Conservation (phyloP, 192 early-diverging fungal genomes). For the Coemansia sp. region DNA sequence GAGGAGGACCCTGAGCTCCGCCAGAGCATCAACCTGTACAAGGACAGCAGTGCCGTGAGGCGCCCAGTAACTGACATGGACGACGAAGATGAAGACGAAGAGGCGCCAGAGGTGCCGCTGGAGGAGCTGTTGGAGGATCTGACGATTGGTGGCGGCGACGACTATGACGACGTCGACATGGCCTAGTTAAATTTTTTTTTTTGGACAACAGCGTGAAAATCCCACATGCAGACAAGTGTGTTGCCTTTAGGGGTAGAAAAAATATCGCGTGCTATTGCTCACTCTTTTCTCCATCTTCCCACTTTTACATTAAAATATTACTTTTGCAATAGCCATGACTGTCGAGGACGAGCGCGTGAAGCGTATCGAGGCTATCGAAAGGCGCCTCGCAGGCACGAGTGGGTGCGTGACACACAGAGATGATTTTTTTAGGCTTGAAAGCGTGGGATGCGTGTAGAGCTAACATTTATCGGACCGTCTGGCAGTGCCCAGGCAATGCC, state of each 20-base stretch:
- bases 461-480: background rate
- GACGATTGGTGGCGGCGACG: conserved; percentile 64
- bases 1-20: conserved; percentile 98
- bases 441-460: background rate
- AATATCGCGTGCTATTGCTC: background rate
- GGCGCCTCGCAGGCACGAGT: conserved; percentile 12
- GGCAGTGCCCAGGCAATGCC: background rate
- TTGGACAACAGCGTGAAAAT: background rate
- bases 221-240: background rate
- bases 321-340: conserved; percentile 11
- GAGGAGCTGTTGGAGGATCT: conserved; percentile 95
- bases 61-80: conserved; percentile 25
- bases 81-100: conserved; percentile 57
- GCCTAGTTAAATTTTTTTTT: conserved; percentile 5
- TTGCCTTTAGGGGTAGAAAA: background rate
- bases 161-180: conserved; percentile 33
- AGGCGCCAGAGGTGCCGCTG: conserved; percentile 88
- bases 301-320: background rate
- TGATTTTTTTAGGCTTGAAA: background rate
- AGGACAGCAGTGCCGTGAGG: conserved; percentile 32
- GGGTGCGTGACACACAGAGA: conserved; percentile 7
- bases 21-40: conserved; percentile 93
- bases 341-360: conserved; percentile 18
- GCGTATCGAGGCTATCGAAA: conserved; percentile 29
- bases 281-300: background rate